Evolutionary conservation across 1,284 basidiomycete species (phyloP).

Genomic region (Pterulicium gracile): DNA sequence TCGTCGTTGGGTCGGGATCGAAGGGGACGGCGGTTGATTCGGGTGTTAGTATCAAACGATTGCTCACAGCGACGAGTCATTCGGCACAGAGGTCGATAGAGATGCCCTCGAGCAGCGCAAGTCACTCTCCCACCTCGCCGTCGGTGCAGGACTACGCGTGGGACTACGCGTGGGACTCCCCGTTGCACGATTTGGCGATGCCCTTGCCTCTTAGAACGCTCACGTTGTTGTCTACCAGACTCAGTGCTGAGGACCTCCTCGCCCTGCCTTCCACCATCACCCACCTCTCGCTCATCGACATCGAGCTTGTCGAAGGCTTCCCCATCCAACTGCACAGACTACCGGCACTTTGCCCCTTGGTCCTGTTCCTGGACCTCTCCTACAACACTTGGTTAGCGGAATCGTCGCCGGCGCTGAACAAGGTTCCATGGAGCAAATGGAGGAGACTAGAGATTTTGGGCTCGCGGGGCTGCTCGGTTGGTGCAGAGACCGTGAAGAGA

Average conservation of each 20-base stretch:
- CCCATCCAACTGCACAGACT: slow-evolving; percentile 41
- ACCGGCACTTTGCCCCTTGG: slow-evolving; percentile 45
- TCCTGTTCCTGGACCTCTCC: slow-evolving; percentile 55
- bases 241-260: slow-evolving; percentile 25
- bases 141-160: neutral
- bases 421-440: slow-evolving; percentile 46
- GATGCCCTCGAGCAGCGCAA: too few species aligned
- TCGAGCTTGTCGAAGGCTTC: slow-evolving; percentile 23
- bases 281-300: slow-evolving; percentile 40
- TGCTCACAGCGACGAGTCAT: too few species aligned
- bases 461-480: slow-evolving; percentile 37
- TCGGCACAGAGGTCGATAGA: too few species aligned
- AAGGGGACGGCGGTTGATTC: too few species aligned
- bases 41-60: too few species aligned
- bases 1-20: slow-evolving; percentile 47
- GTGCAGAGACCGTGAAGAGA: slow-evolving; percentile 25
- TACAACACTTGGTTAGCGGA: slow-evolving; percentile 51
- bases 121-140: neutral
- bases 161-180: slow-evolving; percentile 5
- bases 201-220: slow-evolving; percentile 23
- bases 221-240: slow-evolving; percentile 12
- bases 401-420: slow-evolving; percentile 28
- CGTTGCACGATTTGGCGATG: slow-evolving; percentile 18
- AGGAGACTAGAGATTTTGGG: slow-evolving; percentile 39
- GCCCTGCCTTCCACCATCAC: slow-evolving; percentile 48